Conservation (phyloP, 768 basidiomycete species). For the Podaxis sp. region DNA sequence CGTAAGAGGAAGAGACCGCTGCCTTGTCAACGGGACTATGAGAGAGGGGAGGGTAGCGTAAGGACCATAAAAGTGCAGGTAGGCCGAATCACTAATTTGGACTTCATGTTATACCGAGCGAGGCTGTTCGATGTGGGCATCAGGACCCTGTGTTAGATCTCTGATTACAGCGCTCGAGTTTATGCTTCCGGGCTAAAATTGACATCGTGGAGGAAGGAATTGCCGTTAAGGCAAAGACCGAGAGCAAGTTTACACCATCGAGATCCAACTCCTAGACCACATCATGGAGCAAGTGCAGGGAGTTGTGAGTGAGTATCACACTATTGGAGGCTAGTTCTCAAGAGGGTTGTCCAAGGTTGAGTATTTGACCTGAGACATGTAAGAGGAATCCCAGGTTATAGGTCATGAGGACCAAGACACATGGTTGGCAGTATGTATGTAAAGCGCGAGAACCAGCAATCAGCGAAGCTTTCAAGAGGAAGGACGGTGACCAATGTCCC, state of each 20-base stretch:
- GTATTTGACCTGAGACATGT: not conserved
- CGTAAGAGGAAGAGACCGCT: conserved; percentile 6
- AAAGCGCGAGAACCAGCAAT: not conserved
- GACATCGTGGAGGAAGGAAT: conserved; percentile 11
- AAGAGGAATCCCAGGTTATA: not conserved
- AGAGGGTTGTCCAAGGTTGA: not conserved
- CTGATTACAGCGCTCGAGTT: conserved; percentile 8
- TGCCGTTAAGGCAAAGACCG: conserved; percentile 2
- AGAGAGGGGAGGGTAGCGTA: conserved; percentile 10
- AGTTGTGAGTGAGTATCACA: not conserved
- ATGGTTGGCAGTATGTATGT: not conserved
- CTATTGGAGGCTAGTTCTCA: not conserved
- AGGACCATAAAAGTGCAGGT: conserved; percentile 9
- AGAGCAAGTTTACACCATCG: conserved; percentile 3
- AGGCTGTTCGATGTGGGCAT: conserved; percentile 7
- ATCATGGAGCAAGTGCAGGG: not conserved
- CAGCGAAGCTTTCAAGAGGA: not conserved
- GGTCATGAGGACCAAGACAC: not conserved
- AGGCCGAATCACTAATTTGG: conserved; percentile 6
- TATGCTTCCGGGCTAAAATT: conserved; percentile 11
- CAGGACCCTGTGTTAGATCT: conserved; percentile 12
- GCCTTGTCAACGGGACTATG: conserved; percentile 13
- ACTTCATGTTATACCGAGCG: conserved; percentile 11
- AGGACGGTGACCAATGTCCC: not conserved
- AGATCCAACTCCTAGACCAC: not conserved